phyloP scores from a whole-genome alignment of 768 basidiomycete species.

The Sporobolomyces pararoseus region DNA sequence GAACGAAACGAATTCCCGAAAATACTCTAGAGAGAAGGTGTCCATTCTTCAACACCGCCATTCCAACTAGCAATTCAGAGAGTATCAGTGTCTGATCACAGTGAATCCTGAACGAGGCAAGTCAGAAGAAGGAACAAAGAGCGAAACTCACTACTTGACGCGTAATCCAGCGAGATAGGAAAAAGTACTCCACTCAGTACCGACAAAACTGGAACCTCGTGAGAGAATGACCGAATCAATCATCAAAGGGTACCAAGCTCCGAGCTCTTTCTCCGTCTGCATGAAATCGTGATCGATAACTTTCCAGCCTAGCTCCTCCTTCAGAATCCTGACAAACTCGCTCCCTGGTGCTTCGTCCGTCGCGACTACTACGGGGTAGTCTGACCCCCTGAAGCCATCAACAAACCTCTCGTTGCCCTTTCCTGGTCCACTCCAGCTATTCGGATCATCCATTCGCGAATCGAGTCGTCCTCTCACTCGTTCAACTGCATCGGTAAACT shows the following conservation, averaged over 20 bases:
- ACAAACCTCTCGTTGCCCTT: conserved; percentile 11
- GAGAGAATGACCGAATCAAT: conserved; percentile 23
- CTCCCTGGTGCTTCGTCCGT: conserved; percentile 60
- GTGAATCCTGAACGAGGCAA: background rate
- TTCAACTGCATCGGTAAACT: conserved; percentile 24
- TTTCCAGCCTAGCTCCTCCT: conserved; percentile 57
- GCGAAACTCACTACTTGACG: conserved; percentile 27
- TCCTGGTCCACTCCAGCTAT: conserved; percentile 16
- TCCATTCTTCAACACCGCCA: conserved; percentile 30
- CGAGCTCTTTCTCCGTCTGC: conserved; percentile 51
- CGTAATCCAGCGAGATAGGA: conserved; percentile 23
- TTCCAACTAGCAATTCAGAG: conserved; percentile 24
- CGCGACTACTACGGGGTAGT: conserved; percentile 60
- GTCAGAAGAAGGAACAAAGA: background rate
- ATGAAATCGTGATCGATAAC: conserved; percentile 55
- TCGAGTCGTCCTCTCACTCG: conserved; percentile 19
- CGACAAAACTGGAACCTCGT: conserved; percentile 3
- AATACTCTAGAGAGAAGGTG: conserved; percentile 20
- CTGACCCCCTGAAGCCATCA: conserved; percentile 21
- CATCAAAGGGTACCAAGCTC: conserved; percentile 32
- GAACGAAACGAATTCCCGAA: background rate
- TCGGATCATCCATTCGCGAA: conserved; percentile 24
- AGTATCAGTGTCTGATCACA: background rate
- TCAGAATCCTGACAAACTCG: conserved; percentile 60
- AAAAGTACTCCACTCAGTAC: no score